Base-by-base conservation (phyloP, 148 eudicot genomes). In the Selenicereus undatus region DNA sequence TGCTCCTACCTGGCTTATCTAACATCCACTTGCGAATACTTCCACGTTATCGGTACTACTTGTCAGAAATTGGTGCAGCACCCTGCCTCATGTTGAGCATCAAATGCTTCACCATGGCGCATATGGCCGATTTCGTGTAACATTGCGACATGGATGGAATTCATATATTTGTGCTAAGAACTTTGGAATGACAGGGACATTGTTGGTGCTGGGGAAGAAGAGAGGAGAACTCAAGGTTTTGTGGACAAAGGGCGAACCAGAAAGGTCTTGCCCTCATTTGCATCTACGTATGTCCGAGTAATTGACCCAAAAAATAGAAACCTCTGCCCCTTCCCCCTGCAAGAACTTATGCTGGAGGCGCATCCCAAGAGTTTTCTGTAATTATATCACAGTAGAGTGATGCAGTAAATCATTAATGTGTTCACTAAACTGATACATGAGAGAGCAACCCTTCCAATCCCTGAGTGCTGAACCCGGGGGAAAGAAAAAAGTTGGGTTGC, bases 231-330 rank as follows among this genome's bases (percentile, higher is more conserved):
- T 94, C 68, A 82, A 82, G 81, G 76, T 83, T 62, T 78, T 94
- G 58, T 94, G 98, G 97, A 81, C 87, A 30, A 90, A 84, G 76
- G 97, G 98, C 8, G 90, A 89, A 81, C 97, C 97, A 4, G 86
- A 88, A 72, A 87, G 90, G 84, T 83, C 83, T 30, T 92, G 98
- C 83, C 84, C 92, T 48, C 98, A 94, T 83, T 64, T 86, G 36
- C 80, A 78, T 60, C 88, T 86, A 74, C 83, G 74, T 58, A 75
- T 86, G 74, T 27, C 74, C 21, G 87, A 89, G 26, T 91, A 89
- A 84, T 64, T 66, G 27, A 30, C 78, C 27, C 71, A 42, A 77
- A 78, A 81, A 26, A 73, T 65, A 11, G 81, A 73, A 60, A 72
- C 35, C 36, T 52, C 50, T 52, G 9, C 54, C 32, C 35, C 11